These are phyloP conservation scores for Moricandia arvensis DNA, from an alignment of 345 rosid genomes.

Conservation along the genomic window DNA sequence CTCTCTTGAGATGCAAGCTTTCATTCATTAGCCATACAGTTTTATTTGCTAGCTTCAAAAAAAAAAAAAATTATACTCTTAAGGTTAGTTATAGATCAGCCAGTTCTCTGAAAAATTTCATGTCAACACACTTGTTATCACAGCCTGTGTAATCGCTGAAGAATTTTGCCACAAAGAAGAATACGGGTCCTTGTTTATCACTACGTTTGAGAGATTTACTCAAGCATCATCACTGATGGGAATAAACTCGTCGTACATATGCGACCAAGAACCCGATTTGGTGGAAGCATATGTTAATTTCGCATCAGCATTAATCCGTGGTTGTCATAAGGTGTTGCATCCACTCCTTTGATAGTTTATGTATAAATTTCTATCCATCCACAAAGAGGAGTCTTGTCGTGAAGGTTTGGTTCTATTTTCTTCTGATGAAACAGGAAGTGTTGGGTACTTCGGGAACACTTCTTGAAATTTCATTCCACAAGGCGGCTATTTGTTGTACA, in stretches of 20 bases:
- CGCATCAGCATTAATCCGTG: conserved; percentile 71
- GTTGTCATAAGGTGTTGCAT: conserved; percentile 68
- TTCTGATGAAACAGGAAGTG: conserved; percentile 53
- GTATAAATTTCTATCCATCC: not conserved
- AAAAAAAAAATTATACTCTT: not conserved
- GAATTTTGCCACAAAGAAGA: conserved; percentile 89
- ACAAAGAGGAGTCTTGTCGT: not conserved
- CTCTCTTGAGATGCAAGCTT: not conserved
- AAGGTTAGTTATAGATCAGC: not conserved
- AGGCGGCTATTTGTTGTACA: conserved; percentile 95
- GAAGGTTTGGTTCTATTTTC: conserved; percentile 8
- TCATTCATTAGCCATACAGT: not conserved
- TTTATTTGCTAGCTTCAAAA: not conserved
- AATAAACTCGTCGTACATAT: conserved; percentile 83
- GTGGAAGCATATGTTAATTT: conserved; percentile 94
- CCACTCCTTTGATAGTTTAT: conserved; percentile 1
- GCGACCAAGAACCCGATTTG: conserved; percentile 98
- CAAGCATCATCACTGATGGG: conserved; percentile 80
- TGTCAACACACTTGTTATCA: not conserved
- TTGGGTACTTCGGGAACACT: conserved; percentile 73
- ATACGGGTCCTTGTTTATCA: conserved; percentile 69
- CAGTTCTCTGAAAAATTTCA: conserved; percentile 13
- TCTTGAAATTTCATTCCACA: conserved; percentile 89
- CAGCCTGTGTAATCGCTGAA: conserved; percentile 89
- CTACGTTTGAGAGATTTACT: conserved; percentile 81